Evolutionary conservation across 73 alveolate species (phyloP).

Genomic region (Paramecium octaurelia): DNA sequence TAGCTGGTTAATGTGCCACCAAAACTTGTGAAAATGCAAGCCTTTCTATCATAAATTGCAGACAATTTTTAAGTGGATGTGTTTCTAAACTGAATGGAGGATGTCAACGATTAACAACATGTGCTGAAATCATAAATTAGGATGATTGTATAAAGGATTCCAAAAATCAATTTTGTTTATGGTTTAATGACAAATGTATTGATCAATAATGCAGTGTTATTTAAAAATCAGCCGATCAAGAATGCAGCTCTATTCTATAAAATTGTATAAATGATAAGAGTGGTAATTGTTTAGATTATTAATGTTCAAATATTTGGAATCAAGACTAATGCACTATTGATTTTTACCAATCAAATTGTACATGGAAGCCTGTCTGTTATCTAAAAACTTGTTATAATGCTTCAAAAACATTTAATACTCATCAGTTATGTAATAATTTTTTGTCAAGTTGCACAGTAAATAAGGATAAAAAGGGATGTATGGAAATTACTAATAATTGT

Average conservation of each 20-base stretch:
- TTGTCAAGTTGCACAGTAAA: background rate
- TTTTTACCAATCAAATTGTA: background rate
- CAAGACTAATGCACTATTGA: background rate
- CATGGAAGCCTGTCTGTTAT: background rate
- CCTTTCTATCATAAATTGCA: background rate
- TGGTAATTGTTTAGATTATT: background rate
- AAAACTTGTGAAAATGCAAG: background rate
- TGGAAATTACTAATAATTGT: background rate
- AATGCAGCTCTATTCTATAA: background rate
- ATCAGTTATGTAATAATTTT: background rate
- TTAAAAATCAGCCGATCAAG: background rate
- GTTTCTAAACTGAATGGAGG: background rate
- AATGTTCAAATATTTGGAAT: background rate
- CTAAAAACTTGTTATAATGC: background rate
- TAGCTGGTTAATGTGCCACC: background rate
- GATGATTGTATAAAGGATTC: background rate
- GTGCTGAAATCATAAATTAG: background rate
- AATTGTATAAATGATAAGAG: background rate
- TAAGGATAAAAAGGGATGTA: background rate
- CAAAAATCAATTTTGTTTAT: background rate
- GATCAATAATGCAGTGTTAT: background rate
- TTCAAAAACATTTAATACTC: background rate
- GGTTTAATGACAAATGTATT: background rate
- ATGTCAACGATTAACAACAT: background rate
- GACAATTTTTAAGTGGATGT: background rate